Conservation (phyloP, 2,329 filamentous ascomycete species). For the Penicillium frequentans region DNA sequence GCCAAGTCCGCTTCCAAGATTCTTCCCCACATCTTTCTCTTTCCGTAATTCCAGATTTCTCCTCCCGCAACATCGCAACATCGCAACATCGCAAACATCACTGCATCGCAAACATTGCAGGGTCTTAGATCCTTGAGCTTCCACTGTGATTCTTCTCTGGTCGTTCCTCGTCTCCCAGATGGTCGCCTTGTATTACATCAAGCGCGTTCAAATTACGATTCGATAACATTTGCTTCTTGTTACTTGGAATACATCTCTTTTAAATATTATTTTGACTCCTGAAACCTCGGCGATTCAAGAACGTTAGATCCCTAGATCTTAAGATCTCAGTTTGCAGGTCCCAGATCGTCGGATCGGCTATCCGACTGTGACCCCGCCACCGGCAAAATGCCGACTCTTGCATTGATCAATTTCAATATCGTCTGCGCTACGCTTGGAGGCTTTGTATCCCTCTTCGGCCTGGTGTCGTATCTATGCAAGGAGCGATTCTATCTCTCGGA, state of each 20-base stretch:
- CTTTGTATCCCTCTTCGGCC: conserved; percentile 84
- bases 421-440: conserved; percentile 77
- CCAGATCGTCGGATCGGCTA: not conserved
- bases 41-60: not conserved
- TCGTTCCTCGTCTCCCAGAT: not conserved
- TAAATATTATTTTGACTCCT: not conserved
- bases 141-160: not conserved
- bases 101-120: not conserved
- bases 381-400: conserved; percentile 59
- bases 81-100: not conserved
- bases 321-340: not conserved
- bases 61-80: not conserved
- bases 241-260: not conserved
- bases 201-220: conserved; percentile 30
- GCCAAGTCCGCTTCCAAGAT: not conserved
- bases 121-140: not conserved
- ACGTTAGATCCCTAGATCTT: not conserved
- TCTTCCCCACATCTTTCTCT: not conserved
- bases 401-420: conserved; percentile 78
- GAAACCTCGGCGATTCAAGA: not conserved
- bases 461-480: conserved; percentile 87
- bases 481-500: conserved; percentile 90
- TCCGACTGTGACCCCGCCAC: not conserved
- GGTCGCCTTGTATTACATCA: not conserved
- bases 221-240: conserved; percentile 37